Percentiles rank a stretch among this genome's conserved stretches.
Evolutionary conservation across 345 rosid genomes (phyloP).

Genomic region (Odontarrhena argentea): DNA sequence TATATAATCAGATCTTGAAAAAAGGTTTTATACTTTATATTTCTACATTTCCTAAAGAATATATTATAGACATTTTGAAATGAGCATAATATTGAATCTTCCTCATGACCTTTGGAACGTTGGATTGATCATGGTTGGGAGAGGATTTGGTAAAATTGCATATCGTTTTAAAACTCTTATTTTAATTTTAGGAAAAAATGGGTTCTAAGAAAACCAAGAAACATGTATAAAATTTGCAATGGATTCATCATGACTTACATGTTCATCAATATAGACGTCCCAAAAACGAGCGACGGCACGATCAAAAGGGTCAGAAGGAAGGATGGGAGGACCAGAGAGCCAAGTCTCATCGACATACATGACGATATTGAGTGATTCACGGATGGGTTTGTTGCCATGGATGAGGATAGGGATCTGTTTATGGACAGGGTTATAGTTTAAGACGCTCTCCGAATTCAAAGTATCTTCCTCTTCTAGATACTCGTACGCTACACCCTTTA

Average conservation of each 20-base stretch:
- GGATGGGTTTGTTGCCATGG: slow-evolving; percentile 45
- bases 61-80: no score
- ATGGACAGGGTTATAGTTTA: slow-evolving; percentile 43
- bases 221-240: not conserved
- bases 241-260: slow-evolving; percentile 44
- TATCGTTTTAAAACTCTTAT: no score
- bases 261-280: slow-evolving; percentile 45
- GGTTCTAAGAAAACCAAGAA: not conserved
- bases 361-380: slow-evolving; percentile 44
- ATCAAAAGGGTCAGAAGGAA: slow-evolving; percentile 41
- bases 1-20: no score
- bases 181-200: not conserved
- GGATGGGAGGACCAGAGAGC: slow-evolving; percentile 42
- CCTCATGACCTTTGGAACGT: no score
- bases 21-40: no score
- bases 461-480: slow-evolving; percentile 44
- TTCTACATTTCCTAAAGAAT: no score
- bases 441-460: slow-evolving; percentile 36
- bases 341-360: slow-evolving; percentile 43
- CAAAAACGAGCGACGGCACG: slow-evolving; percentile 45
- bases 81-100: no score
- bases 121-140: no score
- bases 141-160: no score
- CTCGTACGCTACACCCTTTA: slow-evolving; percentile 39
- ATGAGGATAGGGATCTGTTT: slow-evolving; percentile 46